These are phyloP conservation scores for Globisporangium paddicum DNA, from an alignment of 352 stramenopile species.

Conservation along the genomic window DNA sequence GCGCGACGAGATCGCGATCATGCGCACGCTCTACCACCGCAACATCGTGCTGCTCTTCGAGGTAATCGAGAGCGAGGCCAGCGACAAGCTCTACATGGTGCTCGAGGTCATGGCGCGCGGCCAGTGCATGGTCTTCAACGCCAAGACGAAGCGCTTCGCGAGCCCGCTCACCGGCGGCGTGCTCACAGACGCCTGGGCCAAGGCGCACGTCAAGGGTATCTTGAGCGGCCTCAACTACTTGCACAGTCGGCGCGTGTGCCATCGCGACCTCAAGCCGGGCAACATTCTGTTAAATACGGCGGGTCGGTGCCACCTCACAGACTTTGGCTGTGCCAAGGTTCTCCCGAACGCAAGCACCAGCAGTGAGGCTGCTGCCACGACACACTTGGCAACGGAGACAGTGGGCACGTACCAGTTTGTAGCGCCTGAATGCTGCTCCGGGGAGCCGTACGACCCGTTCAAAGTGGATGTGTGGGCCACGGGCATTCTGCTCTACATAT, in stretches of 20 bases:
- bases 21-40: constrained; percentile 86
- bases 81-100: constrained; percentile 84
- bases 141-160: constrained; percentile 63
- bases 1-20: constrained; percentile 82
- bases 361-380: not conserved
- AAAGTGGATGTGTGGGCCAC: constrained; percentile 84
- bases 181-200: constrained; percentile 59
- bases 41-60: constrained; percentile 91
- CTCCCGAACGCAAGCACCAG: constrained; percentile 8
- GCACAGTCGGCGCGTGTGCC: constrained; percentile 67
- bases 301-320: constrained; percentile 76
- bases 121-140: constrained; percentile 76
- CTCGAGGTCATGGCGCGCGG: constrained; percentile 84
- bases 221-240: constrained; percentile 79
- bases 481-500: constrained; percentile 83
- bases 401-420: constrained; percentile 90
- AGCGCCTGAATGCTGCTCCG: constrained; percentile 83
- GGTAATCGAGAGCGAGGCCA: constrained; percentile 76
- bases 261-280: constrained; percentile 90
- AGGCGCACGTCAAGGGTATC: constrained; percentile 66
- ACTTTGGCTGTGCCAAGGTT: constrained; percentile 83
- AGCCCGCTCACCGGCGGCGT: constrained; percentile 50
- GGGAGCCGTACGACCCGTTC: constrained; percentile 81
- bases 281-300: constrained; percentile 85
- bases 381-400: constrained; percentile 58